phyloP scores from a whole-genome alignment of 1,284 basidiomycete genomes.

The Malassezia vespertilionis region DNA sequence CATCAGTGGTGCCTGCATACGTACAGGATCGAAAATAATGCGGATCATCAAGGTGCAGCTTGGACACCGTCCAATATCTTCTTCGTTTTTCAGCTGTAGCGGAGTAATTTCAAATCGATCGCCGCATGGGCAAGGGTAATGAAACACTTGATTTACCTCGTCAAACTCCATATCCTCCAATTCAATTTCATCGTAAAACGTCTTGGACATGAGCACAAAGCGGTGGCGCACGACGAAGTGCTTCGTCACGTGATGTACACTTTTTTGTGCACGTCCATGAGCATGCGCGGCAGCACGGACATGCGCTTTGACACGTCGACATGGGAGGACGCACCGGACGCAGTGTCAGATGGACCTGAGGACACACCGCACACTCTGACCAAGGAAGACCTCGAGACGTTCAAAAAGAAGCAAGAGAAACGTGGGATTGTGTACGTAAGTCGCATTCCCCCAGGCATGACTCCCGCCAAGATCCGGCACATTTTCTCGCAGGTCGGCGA shows the following conservation, averaged over 20 bases:
- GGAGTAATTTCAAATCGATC: conserved; percentile 92
- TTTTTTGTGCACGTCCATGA: not conserved
- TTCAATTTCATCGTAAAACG: conserved; percentile 45
- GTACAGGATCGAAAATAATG: conserved; percentile 74
- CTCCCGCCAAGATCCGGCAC: conserved; percentile 87
- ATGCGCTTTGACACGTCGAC: not conserved
- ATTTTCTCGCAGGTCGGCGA: conserved; percentile 44
- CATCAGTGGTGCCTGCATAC: not conserved
- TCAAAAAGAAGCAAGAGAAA: conserved; percentile 37
- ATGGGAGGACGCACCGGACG: not conserved
- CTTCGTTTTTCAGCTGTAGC: conserved; percentile 70
- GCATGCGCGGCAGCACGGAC: conserved; percentile 1
- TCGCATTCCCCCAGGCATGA: conserved; percentile 96
- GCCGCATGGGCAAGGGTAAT: conserved; percentile 96
- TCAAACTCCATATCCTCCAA: conserved; percentile 47
- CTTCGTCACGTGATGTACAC: not conserved
- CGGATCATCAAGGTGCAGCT: conserved; percentile 88
- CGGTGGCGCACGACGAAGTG: not conserved
- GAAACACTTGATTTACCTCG: conserved; percentile 51
- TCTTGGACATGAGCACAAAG: conserved; percentile 13
- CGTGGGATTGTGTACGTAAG: conserved; percentile 84
- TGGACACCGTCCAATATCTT: conserved; percentile 93
- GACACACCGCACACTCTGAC: conserved; percentile 6
- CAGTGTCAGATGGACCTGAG: too few species aligned
- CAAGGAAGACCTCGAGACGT: conserved; percentile 30